Conservation (phyloP, 208 protist species). For the Leishmania mexicana region DNA sequence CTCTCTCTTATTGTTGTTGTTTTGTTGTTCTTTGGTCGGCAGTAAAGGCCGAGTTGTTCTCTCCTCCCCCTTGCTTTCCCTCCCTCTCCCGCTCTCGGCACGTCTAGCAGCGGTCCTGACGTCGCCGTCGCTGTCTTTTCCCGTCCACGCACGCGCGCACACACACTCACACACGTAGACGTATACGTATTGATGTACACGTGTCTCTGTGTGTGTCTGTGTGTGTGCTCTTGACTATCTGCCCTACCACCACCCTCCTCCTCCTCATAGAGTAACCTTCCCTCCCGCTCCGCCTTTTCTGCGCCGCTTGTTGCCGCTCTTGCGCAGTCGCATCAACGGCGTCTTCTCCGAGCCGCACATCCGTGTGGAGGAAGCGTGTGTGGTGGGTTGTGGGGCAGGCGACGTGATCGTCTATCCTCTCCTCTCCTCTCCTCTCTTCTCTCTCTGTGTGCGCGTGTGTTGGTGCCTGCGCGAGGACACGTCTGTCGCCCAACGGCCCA, state of each 20-base stretch:
- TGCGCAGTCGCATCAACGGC: too few relatives aligned
- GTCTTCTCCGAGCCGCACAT: too few relatives aligned
- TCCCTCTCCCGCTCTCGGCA: too few relatives aligned
- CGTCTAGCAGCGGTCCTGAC: background rate
- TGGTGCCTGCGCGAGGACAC: background rate
- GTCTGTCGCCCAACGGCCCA: too few relatives aligned
- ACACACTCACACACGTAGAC: background rate
- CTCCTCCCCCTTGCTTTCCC: too few relatives aligned
- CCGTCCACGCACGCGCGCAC: too few relatives aligned
- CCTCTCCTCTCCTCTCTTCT: too few relatives aligned
- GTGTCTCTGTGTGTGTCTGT: background rate
- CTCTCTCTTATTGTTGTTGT: too few relatives aligned
- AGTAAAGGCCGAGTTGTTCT: too few relatives aligned
- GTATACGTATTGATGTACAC: background rate
- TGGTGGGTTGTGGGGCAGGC: background rate
- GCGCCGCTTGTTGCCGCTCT: background rate
- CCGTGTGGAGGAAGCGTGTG: background rate
- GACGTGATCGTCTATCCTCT: too few relatives aligned
- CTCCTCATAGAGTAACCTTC: background rate
- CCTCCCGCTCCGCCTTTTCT: background rate
- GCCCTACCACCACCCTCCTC: background rate
- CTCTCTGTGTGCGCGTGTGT: background rate
- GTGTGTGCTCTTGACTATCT: background rate
- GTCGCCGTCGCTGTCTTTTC: background rate
- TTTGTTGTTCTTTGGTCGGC: too few relatives aligned